Conservation (phyloP, 805 yeast species). For the Saturnispora zaruensis region DNA sequence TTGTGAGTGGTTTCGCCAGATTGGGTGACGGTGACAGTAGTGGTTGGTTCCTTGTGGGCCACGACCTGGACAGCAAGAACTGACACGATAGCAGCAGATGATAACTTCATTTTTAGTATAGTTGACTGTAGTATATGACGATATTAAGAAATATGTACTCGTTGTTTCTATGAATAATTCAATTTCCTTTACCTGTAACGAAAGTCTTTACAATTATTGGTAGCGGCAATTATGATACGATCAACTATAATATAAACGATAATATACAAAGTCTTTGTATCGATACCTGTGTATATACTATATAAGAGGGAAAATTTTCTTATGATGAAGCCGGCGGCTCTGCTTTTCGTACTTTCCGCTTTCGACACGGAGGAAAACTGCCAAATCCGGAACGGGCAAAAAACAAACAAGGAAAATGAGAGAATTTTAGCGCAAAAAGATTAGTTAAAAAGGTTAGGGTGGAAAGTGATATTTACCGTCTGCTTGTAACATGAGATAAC, state of each 20-base stretch:
- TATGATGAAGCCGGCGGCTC: not conserved
- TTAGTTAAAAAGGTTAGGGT: no score
- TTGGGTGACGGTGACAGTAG: constrained; percentile 27
- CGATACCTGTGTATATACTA: not conserved
- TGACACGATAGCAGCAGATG: constrained; percentile 24
- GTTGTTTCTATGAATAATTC: not conserved
- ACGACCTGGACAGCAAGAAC: constrained; percentile 29
- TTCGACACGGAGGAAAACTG: not conserved
- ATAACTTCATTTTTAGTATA: constrained; percentile 29
- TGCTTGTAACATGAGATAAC: no score
- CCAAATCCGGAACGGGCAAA: not conserved
- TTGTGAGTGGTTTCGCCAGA: constrained; percentile 39
- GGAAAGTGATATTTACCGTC: no score
- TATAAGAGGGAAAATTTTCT: not conserved
- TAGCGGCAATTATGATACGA: not conserved
- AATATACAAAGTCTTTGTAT: not conserved
- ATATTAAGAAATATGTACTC: no score
- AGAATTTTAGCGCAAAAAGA: not conserved
- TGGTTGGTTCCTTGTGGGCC: constrained; percentile 20
- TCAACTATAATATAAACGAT: not conserved
- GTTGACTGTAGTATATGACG: not conserved
- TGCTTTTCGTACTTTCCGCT: not conserved
- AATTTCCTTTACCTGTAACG: not conserved
- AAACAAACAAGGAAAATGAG: not conserved
- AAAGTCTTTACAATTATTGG: not conserved